These are phyloP conservation scores for Scheffersomyces spartinae DNA, from an alignment of 805 yeast genomes.

Conservation along the genomic window DNA sequence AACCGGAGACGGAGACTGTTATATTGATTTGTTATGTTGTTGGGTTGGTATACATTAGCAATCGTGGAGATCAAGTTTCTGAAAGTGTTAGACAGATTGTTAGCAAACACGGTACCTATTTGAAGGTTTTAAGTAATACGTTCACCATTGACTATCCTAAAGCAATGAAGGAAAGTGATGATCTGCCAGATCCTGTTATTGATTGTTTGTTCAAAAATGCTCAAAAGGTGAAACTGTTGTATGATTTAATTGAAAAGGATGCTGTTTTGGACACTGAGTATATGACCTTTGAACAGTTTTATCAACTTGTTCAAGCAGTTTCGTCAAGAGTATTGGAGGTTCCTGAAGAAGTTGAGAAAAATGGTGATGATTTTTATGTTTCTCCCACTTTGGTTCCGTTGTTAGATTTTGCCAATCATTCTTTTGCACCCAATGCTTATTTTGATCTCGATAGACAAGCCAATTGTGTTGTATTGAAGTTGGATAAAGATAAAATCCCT, in stretches of 20 bases:
- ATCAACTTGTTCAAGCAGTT: conserved; percentile 33
- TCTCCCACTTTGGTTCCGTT: conserved; percentile 53
- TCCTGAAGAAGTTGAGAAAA: conserved; percentile 28
- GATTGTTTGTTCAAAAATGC: neutral
- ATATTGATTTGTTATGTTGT: conserved; percentile 14
- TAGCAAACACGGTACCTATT: neutral
- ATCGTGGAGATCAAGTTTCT: conserved; percentile 5
- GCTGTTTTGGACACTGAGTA: no score
- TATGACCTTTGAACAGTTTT: conserved; percentile 9
- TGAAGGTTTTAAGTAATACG: neutral
- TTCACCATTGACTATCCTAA: no score
- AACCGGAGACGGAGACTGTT: conserved; percentile 18
- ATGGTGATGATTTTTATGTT: conserved; percentile 28
- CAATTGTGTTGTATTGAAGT: no score
- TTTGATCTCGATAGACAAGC: conserved; percentile 55
- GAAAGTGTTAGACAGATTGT: conserved; percentile 10
- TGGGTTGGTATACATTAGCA: no score
- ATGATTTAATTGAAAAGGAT: no score
- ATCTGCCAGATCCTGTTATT: neutral
- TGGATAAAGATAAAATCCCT: no score
- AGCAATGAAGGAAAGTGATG: neutral
- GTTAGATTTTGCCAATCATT: conserved; percentile 59
- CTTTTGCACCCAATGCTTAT: conserved; percentile 34
- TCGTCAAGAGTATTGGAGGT: conserved; percentile 55
- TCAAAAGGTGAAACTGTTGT: no score